A percentile compares a stretch with the other conserved stretches of the same genome.
Evolutionary conservation across 148 eudicot genomes (phyloP).

Genomic region (Suaeda aralocaspica): DNA sequence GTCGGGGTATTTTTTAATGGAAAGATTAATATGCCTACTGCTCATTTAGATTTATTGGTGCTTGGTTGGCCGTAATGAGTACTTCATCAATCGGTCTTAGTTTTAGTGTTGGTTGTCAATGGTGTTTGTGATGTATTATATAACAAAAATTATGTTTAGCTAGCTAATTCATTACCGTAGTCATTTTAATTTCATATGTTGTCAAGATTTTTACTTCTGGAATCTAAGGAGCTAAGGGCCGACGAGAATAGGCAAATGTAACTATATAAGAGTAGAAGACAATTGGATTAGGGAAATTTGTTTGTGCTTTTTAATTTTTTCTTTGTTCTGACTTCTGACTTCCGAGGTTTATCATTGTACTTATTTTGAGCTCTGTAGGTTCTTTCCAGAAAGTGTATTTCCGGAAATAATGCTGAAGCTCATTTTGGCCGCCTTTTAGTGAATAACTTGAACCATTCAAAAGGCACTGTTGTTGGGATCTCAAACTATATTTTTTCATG

Average conservation of each 20-base stretch:
- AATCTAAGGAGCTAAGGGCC: background rate
- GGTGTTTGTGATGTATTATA: too few relatives aligned
- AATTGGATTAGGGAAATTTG: background rate
- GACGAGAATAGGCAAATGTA: background rate
- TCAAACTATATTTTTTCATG: constrained; percentile 6
- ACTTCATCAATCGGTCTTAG: background rate
- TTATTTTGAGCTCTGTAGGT: constrained; percentile 27
- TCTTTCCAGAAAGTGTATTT: constrained; percentile 28
- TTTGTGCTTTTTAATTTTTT: background rate
- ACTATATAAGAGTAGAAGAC: background rate
- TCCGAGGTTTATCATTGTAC: background rate
- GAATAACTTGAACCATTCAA: constrained; percentile 23
- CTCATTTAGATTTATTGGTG: too few relatives aligned
- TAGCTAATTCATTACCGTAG: too few relatives aligned
- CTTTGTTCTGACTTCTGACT: background rate
- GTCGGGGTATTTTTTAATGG: too few relatives aligned
- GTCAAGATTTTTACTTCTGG: background rate
- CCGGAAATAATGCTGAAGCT: constrained; percentile 15
- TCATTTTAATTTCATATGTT: background rate
- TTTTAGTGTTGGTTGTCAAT: too few relatives aligned
- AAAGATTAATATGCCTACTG: too few relatives aligned
- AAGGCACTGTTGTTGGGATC: constrained; percentile 16
- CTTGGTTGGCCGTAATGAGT: background rate
- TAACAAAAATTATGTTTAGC: background rate
- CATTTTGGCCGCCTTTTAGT: constrained; percentile 19